Conservation (phyloP, 257 asterid species). For the Linderniella brevidens region DNA sequence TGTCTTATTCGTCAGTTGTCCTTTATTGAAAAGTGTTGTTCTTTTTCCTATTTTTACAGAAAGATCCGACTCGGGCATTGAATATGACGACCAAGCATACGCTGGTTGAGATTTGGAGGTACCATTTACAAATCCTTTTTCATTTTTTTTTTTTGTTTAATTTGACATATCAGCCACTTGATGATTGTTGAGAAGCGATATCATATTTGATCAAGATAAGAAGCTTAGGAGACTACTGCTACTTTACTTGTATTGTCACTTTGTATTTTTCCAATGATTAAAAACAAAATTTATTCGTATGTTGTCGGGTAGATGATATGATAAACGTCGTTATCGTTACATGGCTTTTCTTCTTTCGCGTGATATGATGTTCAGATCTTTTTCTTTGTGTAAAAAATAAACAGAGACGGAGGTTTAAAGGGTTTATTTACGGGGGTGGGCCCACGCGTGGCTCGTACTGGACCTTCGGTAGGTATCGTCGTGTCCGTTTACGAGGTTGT, state of each 20-base stretch:
- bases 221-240: no score
- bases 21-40: neutral
- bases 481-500: constrained; percentile 87
- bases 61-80: constrained; percentile 61
- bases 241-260: no score
- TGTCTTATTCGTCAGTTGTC: neutral
- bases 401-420: constrained; percentile 78
- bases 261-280: no score
- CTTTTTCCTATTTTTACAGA: constrained; percentile 23
- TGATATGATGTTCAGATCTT: neutral
- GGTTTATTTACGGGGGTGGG: constrained; percentile 94
- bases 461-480: constrained; percentile 95
- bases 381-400: neutral
- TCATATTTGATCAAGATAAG: no score
- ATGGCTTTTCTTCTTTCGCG: no score
- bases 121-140: neutral
- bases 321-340: no score
- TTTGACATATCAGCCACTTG: no score
- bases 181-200: no score
- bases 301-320: no score
- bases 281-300: no score
- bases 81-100: constrained; percentile 86
- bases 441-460: constrained; percentile 95
- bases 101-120: constrained; percentile 85
- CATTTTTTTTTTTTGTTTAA: neutral